Evolutionary conservation across 1,139 yeast genomes (phyloP), one percentile per base, ranked within the genome.

Genomic region (Protomyces macrosporus): DNA sequence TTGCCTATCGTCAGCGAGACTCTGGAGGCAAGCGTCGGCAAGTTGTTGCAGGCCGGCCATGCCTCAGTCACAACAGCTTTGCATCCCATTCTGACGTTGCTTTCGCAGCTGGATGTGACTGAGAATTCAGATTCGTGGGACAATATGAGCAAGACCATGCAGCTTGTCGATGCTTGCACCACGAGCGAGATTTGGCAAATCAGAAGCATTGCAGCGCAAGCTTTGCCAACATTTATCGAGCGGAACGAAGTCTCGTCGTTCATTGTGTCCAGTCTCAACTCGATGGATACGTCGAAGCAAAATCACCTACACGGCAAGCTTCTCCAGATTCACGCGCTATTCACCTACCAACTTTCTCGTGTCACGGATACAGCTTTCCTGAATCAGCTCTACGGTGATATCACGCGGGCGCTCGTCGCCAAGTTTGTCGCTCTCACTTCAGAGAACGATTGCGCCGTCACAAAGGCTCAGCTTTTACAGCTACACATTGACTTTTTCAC

Each of bases 191-290:
- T 80, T 64, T 91, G 97, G 97, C 90, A 67, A 64, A 65, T 91
- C 2, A 80, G 98, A 66, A 96, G 90, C 72, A 82, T 88, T 82
- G 86, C 95, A 0, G 90, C 97, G 0, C 79, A 86, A 71, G 82
- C 90, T 3, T 71, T 89, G 1, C 82, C 86, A 0, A 76, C 86
- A 0, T 75, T 87, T 65, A 73, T 79, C 34, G 63, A 60, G 14
- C 54, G 57, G 5, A 53, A 42, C 10, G 50, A 37, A 6, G 53
- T 58, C 45, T 55, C 55, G 12, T 33, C 61, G n/a, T 42, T 54
- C 40, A 53, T 65, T 9, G 51, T 63, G 7, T 45, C 45, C 23
- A 63, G 50, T 12, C 37, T 65, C 36, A 55, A 60, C 12, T 48
- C 39, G 9, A 53, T 60, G 12, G 34, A 48, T 6, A 42, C 36